Evolutionary conservation across 345 rosid genomes (phyloP), one percentile per base, ranked within the genome.

Genomic region (Gossypioides kirkii): DNA sequence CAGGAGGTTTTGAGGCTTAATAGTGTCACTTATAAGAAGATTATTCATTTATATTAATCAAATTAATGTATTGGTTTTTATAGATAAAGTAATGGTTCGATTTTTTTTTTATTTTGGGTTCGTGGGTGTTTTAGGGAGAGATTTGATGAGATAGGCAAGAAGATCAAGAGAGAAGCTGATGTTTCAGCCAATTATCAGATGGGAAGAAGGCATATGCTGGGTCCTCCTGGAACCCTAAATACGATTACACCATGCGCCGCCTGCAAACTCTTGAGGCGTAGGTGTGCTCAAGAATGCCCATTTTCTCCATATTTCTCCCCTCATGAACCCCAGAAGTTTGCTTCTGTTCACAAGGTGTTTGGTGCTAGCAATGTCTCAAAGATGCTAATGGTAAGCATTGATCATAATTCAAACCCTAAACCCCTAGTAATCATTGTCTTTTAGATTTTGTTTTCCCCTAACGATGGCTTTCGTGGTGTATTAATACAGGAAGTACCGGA

Each of bases 351-450:
- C 79, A 94, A 87, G 80, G 97, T 94, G 73, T 94, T 94, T 67
- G 98, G 98, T 50, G 98, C 98, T 71, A 94, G 98, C 81, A 94
- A 94, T 70, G 97, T 92, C 87, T 92, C 98, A 59, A 94, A 94
- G 87, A 83, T 94, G 95, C 87, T 94, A 26, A 84, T 86, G 96
- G 98, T 94, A 82, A n/a, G 38, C 4, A 32, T 32, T 32, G 38
- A 32, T 32, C 38, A 32, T 32, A 32, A 32, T 32, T 32, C 38
- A 32, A 32, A 32, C 38, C 38, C 38, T 32, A 32, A 32, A 32
- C 7, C 38, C 38, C 7, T 32, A 32, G 38, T 32, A 32, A 5
- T 32, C 5, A 32, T 32, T 32, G 5, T 32, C 38, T 32, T 32
- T 32, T 32, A 32, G 38, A 32, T 32, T 6, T 32, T 32, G 38